phyloP scores from a whole-genome alignment of 2,329 filamentous ascomycete species.

The Geoglossum cookeanum region DNA sequence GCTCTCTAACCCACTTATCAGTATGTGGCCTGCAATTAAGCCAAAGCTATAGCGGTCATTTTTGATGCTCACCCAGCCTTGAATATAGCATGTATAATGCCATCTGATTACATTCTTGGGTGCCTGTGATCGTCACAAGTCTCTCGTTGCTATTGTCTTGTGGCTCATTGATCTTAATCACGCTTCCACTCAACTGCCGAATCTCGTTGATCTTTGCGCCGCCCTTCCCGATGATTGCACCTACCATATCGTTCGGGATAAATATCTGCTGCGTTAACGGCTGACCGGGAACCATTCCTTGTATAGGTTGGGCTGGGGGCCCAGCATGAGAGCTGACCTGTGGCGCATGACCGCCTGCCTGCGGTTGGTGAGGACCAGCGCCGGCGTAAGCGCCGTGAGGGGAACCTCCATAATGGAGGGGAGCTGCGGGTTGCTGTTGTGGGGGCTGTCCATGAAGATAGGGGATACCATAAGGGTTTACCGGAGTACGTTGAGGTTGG shows the following conservation, averaged over 20 bases:
- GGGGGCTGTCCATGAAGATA: conserved; percentile 49
- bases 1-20: conserved; percentile 34
- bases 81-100: conserved; percentile 99
- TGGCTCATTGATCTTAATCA: conserved; percentile 99
- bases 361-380: conserved; percentile 61
- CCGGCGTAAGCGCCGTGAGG: conserved; percentile 59
- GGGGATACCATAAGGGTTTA: conserved; percentile 48
- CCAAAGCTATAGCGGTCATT: conserved; percentile 8
- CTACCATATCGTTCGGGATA: conserved; percentile 99
- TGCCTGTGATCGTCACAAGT: conserved; percentile 90
- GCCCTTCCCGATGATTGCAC: conserved; percentile 95
- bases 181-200: conserved; percentile 84
- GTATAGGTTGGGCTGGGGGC: conserved; percentile 56
- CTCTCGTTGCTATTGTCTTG: conserved; percentile 98
- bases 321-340: conserved; percentile 42
- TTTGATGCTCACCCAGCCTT: conserved; percentile 53
- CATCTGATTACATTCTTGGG: conserved; percentile 98
- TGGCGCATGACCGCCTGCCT: conserved; percentile 33
- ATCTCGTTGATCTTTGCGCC: conserved; percentile 99
- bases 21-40: neutral
- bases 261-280: conserved; percentile 95
- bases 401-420: conserved; percentile 62
- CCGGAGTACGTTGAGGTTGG: conserved; percentile 55
- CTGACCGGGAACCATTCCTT: conserved; percentile 55
- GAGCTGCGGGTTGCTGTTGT: conserved; percentile 26